phyloP scores from a whole-genome alignment of 1,139 yeast species.

The Sugiyamaella neomexicana region DNA sequence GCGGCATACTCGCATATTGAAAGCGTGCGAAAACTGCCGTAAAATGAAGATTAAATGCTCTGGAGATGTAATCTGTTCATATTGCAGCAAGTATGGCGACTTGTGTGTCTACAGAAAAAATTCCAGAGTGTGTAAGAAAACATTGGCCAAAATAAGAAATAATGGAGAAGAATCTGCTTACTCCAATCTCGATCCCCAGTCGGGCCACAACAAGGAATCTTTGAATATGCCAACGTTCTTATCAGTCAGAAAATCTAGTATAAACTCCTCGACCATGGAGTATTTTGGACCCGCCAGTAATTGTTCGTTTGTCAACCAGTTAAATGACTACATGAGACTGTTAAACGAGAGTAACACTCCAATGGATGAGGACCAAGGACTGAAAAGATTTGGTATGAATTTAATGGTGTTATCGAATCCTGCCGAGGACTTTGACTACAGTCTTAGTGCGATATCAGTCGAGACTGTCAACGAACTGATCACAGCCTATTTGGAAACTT shows the following conservation, averaged over 20 bases:
- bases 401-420: not conserved
- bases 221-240: not conserved
- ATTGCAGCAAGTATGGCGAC: not conserved
- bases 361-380: not conserved
- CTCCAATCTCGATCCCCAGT: not conserved
- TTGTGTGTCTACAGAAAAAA: not conserved
- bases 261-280: not conserved
- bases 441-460: not conserved
- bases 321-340: not conserved
- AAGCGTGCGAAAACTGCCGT: constrained; percentile 2
- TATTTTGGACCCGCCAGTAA: constrained; percentile 1
- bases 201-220: not conserved
- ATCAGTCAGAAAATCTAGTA: not conserved
- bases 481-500: not conserved
- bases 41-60: not conserved
- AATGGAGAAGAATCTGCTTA: not conserved
- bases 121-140: not conserved
- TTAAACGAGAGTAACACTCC: not conserved
- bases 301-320: not conserved
- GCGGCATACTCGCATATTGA: constrained; percentile 1
- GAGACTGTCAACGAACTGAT: not conserved
- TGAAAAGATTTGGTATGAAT: not conserved
- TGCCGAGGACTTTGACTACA: not conserved
- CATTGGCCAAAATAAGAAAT: not conserved
- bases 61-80: not conserved